These are phyloP conservation scores for Ambrosiella beaveri DNA, from an alignment of 2,329 filamentous ascomycete species.

Conservation along the genomic window DNA sequence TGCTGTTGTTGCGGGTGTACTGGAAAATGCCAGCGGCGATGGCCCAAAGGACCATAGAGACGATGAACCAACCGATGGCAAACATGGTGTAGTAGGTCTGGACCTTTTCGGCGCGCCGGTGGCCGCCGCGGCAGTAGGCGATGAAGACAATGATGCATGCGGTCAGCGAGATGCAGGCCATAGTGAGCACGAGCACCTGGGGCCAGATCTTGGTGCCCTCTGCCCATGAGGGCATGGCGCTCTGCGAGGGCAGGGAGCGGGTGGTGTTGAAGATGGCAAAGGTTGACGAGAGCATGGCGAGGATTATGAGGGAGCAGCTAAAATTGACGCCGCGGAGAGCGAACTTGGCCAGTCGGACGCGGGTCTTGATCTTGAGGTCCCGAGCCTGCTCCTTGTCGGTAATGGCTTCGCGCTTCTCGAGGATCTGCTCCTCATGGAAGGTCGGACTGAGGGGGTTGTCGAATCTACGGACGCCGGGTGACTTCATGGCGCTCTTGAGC, in stretches of 20 bases:
- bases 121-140: slow-evolving; percentile 77
- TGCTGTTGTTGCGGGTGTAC: slow-evolving; percentile 47
- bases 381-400: slow-evolving; percentile 78
- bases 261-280: slow-evolving; percentile 89
- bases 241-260: slow-evolving; percentile 53
- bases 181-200: slow-evolving; percentile 63
- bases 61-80: slow-evolving; percentile 81
- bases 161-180: slow-evolving; percentile 63
- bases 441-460: slow-evolving; percentile 76
- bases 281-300: slow-evolving; percentile 75
- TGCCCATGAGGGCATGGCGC: slow-evolving; percentile 74
- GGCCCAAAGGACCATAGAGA: slow-evolving; percentile 85
- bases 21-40: slow-evolving; percentile 74
- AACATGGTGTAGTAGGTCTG: slow-evolving; percentile 93
- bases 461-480: slow-evolving; percentile 58
- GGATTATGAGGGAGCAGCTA: slow-evolving; percentile 85
- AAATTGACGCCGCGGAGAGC: slow-evolving; percentile 93
- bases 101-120: slow-evolving; percentile 77
- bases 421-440: slow-evolving; percentile 68
- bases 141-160: slow-evolving; percentile 67
- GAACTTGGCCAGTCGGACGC: slow-evolving; percentile 85
- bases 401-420: slow-evolving; percentile 67
- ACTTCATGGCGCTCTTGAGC: slow-evolving; percentile 78
- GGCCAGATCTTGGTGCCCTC: slow-evolving; percentile 68
- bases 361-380: slow-evolving; percentile 85